Evolutionary conservation across 495 filamentous ascomycete genomes (phyloP), one percentile per base, ranked within the genome.

Genomic region (Cladorrhinum samala): DNA sequence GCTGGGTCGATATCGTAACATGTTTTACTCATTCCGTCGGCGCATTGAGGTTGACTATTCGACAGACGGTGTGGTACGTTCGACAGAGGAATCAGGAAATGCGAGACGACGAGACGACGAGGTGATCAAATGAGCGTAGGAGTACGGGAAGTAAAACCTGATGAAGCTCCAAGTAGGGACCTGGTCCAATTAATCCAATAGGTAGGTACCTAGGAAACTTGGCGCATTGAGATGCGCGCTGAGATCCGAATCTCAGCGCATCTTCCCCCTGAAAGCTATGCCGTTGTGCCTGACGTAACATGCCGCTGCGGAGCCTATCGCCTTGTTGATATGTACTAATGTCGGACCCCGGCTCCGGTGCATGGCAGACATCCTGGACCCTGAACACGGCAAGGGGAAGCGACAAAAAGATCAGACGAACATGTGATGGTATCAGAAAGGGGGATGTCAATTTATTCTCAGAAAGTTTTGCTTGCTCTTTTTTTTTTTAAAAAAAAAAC

Each of bases 1-100:
- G 69, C 65, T 52, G 68, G 61, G 59, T 72, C 67, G 50, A 69
- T 64, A 52, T 72, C 69, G 56, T 61, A 62, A 56, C 65, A 60
- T 47, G 24, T 27, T 47, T 47, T 47, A 33, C 38, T 65, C 63
- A 67, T 67, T 17, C 58, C 54, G 51, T 16, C 37, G 52, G 43
- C 20, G 42, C 21, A 21, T 19, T 19, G 39, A 8, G 11, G 39
- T 13, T 40, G 38, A 4, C 38, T 17, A 17, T 11, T 2, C 2
- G 37, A 39, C 17, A 39, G 37, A 11, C 17, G 17, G 39, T 5
- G 17, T 4, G 39, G n/a, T 41, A 41, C n/a, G n/a, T n/a, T n/a
- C n/a, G n/a, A n/a, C n/a, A n/a, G n/a, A n/a, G n/a, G n/a, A n/a
- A n/a, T n/a, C n/a, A n/a, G n/a, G n/a, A n/a, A n/a, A n/a, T n/a